phyloP scores from a whole-genome alignment of 306 rosid species.

The Cicer pinnatifidum region DNA sequence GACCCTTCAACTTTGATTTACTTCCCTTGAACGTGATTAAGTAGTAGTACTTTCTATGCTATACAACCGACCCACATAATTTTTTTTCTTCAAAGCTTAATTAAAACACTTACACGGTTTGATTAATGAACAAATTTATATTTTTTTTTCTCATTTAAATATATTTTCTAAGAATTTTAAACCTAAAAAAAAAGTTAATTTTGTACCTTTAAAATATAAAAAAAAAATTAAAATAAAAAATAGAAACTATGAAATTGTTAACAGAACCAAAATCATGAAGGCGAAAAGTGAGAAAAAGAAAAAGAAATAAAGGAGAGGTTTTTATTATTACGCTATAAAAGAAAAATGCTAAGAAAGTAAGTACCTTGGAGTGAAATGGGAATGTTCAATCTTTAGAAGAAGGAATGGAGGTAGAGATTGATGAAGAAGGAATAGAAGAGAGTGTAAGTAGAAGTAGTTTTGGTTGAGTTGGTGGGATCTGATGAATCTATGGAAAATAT shows the following conservation, averaged over 20 bases:
- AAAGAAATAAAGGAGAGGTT: conserved; percentile 16
- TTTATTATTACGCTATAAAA: neutral
- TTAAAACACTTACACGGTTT: neutral
- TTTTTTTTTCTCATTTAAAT: neutral
- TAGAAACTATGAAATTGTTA: neutral
- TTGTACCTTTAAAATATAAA: conserved; percentile 6
- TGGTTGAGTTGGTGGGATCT: conserved; percentile 57
- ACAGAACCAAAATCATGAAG: neutral
- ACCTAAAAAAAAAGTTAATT: neutral
- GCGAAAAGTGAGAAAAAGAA: neutral
- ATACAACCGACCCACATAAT: conserved; percentile 9
- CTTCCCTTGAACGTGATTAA: conserved; percentile 9
- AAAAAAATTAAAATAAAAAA: neutral
- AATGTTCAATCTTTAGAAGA: neutral
- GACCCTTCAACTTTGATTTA: conserved; percentile 20
- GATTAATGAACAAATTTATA: neutral
- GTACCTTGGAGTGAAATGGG: conserved; percentile 43
- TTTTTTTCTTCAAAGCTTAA: neutral
- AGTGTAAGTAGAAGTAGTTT: neutral
- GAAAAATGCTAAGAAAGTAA: conserved; percentile 14
- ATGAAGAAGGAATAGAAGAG: neutral
- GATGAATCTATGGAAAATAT: conserved; percentile 72
- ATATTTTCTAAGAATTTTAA: conserved; percentile 1
- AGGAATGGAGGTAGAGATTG: conserved; percentile 19
- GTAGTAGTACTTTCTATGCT: conserved; percentile 12